Evolutionary conservation across 352 stramenopile genomes (phyloP).

Genomic region (Globisporangium barbulae): DNA sequence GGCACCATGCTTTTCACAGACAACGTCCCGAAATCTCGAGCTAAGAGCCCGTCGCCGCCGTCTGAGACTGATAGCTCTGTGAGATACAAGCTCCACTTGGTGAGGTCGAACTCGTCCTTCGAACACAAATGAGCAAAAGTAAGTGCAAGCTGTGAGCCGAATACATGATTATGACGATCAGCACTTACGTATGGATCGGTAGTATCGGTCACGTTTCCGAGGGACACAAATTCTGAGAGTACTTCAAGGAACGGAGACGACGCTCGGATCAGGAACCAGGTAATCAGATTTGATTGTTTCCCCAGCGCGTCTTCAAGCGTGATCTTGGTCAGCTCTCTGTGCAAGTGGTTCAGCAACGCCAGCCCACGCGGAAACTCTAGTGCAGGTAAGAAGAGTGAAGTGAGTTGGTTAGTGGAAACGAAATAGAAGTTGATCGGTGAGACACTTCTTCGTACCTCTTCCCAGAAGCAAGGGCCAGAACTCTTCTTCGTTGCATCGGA

Average conservation of each 20-base stretch:
- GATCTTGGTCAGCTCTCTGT: conserved; percentile 31
- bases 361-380: conserved; percentile 50
- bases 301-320: conserved; percentile 36
- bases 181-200: conserved; percentile 53
- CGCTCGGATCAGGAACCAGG: conserved; percentile 57
- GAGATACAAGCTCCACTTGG: conserved; percentile 36
- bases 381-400: neutral
- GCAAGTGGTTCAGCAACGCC: conserved; percentile 42
- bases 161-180: neutral
- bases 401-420: conserved; percentile 9
- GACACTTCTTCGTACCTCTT: conserved; percentile 18
- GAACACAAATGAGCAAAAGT: neutral
- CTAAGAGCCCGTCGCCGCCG: conserved; percentile 33
- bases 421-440: neutral
- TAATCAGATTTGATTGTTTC: conserved; percentile 26
- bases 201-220: conserved; percentile 35
- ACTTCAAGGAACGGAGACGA: conserved; percentile 47
- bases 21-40: conserved; percentile 12
- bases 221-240: conserved; percentile 47
- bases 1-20: conserved; percentile 28
- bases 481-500: conserved; percentile 25
- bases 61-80: conserved; percentile 22
- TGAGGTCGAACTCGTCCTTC: conserved; percentile 47
- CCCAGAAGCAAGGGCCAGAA: conserved; percentile 45
- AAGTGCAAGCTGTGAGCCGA: neutral